These are phyloP conservation scores for Glycine latifolia DNA, from an alignment of 306 rosid genomes.

Conservation along the genomic window DNA sequence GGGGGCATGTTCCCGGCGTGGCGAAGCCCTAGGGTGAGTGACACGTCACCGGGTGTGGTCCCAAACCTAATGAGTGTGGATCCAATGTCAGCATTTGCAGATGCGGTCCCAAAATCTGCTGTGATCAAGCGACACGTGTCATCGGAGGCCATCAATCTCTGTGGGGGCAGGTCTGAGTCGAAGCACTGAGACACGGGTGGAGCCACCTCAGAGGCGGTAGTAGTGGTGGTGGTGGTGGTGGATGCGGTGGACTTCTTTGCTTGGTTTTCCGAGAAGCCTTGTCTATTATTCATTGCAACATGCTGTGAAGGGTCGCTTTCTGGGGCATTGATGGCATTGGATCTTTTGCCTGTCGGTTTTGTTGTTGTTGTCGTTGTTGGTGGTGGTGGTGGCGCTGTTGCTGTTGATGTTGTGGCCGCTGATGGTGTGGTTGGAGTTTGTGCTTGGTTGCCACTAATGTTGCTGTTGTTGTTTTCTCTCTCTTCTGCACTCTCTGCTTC, in stretches of 20 bases:
- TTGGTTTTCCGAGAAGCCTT: conserved; percentile 76
- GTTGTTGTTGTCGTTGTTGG: conserved; percentile 4
- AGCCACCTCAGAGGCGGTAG: conserved; percentile 60
- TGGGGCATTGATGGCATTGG: conserved; percentile 59
- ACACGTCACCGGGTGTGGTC: conserved; percentile 92
- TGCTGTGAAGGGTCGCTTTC: conserved; percentile 77
- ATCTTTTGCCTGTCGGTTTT: conserved; percentile 57
- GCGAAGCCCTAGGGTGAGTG: conserved; percentile 96
- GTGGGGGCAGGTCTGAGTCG: conserved; percentile 48
- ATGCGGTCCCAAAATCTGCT: conserved; percentile 70
- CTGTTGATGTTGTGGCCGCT: conserved; percentile 46
- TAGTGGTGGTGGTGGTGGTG: neutral
- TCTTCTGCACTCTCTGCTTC: conserved; percentile 56
- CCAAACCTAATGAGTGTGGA: conserved; percentile 85
- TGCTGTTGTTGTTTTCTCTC: conserved; percentile 52
- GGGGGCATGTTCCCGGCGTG: conserved; percentile 83
- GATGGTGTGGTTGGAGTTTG: conserved; percentile 68
- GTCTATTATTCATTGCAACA: conserved; percentile 66
- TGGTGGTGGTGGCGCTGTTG: conserved; percentile 45
- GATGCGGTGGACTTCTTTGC: conserved; percentile 6
- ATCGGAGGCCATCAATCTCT: conserved; percentile 49
- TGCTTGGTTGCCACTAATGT: conserved; percentile 50
- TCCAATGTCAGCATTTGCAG: conserved; percentile 61
- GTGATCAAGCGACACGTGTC: conserved; percentile 71
- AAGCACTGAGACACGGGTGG: conserved; percentile 53